Percentiles rank a stretch among this genome's conserved stretches.
These are phyloP conservation scores for Penicillium olsonii DNA, from an alignment of 2,329 filamentous ascomycete species.

Conservation along the genomic window DNA sequence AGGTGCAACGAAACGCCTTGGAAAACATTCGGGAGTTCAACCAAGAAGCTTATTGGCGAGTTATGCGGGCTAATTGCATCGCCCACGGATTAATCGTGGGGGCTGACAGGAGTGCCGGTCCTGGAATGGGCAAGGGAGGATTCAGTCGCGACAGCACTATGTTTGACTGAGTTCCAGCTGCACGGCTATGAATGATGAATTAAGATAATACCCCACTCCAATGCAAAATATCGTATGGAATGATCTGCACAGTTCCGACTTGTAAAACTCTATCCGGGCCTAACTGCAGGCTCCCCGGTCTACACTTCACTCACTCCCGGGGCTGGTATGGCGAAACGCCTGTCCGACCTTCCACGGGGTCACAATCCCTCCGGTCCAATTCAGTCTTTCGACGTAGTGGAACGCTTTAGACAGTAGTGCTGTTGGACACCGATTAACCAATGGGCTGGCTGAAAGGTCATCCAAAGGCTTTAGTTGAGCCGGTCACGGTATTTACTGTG, in stretches of 20 bases:
- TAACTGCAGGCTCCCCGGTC: background rate
- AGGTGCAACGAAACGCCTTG: conserved; percentile 71
- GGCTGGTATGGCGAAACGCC: background rate
- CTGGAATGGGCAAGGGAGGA: background rate
- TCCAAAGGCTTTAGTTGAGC: background rate
- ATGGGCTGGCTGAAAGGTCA: background rate
- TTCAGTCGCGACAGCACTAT: background rate
- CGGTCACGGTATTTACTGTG: background rate
- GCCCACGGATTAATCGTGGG: conserved; percentile 75
- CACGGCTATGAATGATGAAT: conserved; percentile 17
- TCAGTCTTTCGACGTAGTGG: background rate
- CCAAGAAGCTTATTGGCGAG: conserved; percentile 70
- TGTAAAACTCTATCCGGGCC: background rate
- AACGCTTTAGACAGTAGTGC: background rate
- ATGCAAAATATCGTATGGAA: conserved; percentile 5
- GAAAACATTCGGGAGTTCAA: conserved; percentile 71
- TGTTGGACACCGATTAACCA: background rate
- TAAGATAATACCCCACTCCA: conserved; percentile 25
- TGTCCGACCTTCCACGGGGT: conserved; percentile 9
- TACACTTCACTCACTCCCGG: background rate
- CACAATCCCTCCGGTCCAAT: conserved; percentile 7
- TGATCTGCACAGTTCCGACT: background rate
- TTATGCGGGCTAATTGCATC: conserved; percentile 75
- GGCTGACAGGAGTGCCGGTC: conserved; percentile 21
- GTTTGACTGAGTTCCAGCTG: background rate